Evolutionary conservation across 176 grass and related monocot species (phyloP).

Genomic region (Carex myosuroides): DNA sequence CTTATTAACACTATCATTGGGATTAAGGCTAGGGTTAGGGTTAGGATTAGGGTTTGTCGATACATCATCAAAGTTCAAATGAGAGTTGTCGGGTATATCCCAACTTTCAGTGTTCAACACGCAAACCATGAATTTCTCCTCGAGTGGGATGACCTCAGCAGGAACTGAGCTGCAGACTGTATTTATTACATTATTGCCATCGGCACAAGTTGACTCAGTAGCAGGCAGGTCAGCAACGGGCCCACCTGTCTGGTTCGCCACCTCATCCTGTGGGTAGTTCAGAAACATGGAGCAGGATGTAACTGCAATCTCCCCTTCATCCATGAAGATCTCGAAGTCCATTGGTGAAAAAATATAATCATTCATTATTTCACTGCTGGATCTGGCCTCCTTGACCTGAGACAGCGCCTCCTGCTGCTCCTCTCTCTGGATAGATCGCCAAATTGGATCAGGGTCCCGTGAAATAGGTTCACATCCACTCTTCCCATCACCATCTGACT

Average conservation of each 20-base stretch:
- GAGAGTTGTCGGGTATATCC: conserved; percentile 15
- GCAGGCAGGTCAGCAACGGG: background rate
- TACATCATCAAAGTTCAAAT: conserved; percentile 8
- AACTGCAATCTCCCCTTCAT: conserved; percentile 2
- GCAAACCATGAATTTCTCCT: conserved; percentile 10
- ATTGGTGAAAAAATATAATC: conserved; percentile 1
- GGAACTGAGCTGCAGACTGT: background rate
- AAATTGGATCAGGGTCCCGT: conserved; percentile 14
- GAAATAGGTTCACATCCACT: background rate
- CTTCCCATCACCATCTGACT: background rate
- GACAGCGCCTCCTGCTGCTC: conserved; percentile 10
- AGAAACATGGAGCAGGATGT: conserved; percentile 18
- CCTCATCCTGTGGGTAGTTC: conserved; percentile 20
- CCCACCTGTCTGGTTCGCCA: background rate
- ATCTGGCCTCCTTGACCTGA: background rate
- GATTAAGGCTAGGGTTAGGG: background rate
- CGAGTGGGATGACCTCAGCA: background rate
- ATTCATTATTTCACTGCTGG: conserved; percentile 9
- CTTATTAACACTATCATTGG: background rate
- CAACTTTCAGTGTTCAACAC: conserved; percentile 15
- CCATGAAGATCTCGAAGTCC: conserved; percentile 1
- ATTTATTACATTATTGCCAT: conserved; percentile 9
- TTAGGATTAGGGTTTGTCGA: background rate
- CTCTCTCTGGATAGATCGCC: conserved; percentile 21
- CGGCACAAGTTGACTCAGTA: conserved; percentile 9